These are phyloP conservation scores for Parascedosporium putredinis DNA, from an alignment of 2,329 filamentous ascomycete species.

Conservation along the genomic window DNA sequence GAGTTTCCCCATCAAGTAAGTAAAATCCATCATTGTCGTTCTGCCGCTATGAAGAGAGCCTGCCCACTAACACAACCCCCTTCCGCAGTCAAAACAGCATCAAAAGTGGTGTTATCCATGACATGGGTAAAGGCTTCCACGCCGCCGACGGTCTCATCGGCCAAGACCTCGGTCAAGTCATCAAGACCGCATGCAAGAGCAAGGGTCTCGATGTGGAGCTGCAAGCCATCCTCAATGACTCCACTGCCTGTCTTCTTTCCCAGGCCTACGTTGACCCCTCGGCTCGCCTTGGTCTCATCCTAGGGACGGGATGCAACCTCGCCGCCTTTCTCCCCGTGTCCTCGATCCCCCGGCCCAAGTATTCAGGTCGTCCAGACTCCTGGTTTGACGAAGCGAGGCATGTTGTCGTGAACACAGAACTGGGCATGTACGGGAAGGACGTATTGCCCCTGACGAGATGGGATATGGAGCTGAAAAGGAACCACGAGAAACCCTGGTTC, in stretches of 20 bases:
- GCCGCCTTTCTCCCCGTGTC: constrained; percentile 52
- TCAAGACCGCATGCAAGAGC: constrained; percentile 41
- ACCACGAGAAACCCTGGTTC: constrained; percentile 46
- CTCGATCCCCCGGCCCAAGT: constrained; percentile 44
- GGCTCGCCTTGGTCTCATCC: constrained; percentile 53
- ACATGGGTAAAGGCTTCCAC: constrained; percentile 57
- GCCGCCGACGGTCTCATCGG: constrained; percentile 48
- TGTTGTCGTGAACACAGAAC: constrained; percentile 57
- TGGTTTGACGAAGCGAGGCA: constrained; percentile 51
- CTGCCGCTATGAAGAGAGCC: not conserved
- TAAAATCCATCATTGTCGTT: too few relatives aligned
- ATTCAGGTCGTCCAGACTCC: constrained; percentile 39
- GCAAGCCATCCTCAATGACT: constrained; percentile 56
- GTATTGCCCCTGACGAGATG: constrained; percentile 51
- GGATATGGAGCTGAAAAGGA: constrained; percentile 42
- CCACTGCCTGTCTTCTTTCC: constrained; percentile 54
- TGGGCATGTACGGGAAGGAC: constrained; percentile 54
- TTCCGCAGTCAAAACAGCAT: constrained; percentile 50
- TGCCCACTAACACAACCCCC: not conserved
- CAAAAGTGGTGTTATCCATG: constrained; percentile 45
- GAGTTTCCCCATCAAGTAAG: constrained; percentile 62
- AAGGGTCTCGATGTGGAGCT: constrained; percentile 44
- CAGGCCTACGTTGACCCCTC: constrained; percentile 48
- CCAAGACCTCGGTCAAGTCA: constrained; percentile 48
- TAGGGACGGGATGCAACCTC: constrained; percentile 58